These are phyloP conservation scores for Alternaria triticimaculans DNA, from an alignment of 2,329 filamentous ascomycete species.

Conservation along the genomic window DNA sequence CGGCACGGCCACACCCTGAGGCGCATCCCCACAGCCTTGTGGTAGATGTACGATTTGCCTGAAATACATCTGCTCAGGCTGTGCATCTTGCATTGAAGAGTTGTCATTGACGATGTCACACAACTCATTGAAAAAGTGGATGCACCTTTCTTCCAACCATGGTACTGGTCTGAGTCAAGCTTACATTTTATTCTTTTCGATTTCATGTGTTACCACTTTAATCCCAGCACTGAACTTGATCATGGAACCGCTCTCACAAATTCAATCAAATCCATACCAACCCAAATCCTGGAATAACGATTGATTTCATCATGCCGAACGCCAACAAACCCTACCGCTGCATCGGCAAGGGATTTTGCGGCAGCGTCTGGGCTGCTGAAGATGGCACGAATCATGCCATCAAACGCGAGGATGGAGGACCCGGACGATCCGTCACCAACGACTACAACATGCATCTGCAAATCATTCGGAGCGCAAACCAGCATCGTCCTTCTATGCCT, in stretches of 20 bases:
- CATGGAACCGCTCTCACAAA: too few relatives aligned
- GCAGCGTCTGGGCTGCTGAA: conserved; percentile 24
- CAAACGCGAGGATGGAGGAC: conserved; percentile 28
- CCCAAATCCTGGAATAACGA: not conserved
- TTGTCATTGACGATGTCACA: too few relatives aligned
- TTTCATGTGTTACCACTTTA: too few relatives aligned
- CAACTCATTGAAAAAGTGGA: too few relatives aligned
- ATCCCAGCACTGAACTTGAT: too few relatives aligned
- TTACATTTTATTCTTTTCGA: too few relatives aligned
- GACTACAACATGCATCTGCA: conserved; percentile 24
- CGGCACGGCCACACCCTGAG: not conserved
- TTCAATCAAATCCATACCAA: not conserved
- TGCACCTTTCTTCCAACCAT: not conserved
- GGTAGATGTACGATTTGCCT: not conserved
- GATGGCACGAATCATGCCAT: conserved; percentile 2
- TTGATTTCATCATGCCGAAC: not conserved
- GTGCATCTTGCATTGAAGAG: not conserved
- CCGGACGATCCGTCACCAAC: conserved; percentile 22
- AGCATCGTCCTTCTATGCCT: conserved; percentile 4
- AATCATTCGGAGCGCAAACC: conserved; percentile 8
- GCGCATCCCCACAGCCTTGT: not conserved
- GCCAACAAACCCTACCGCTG: conserved; percentile 11
- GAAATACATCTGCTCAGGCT: not conserved
- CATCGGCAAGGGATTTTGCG: conserved; percentile 28
- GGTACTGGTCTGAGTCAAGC: not conserved